Base-by-base conservation (phyloP, 805 yeast species). In the Metschnikowia aberdeeniae region DNA sequence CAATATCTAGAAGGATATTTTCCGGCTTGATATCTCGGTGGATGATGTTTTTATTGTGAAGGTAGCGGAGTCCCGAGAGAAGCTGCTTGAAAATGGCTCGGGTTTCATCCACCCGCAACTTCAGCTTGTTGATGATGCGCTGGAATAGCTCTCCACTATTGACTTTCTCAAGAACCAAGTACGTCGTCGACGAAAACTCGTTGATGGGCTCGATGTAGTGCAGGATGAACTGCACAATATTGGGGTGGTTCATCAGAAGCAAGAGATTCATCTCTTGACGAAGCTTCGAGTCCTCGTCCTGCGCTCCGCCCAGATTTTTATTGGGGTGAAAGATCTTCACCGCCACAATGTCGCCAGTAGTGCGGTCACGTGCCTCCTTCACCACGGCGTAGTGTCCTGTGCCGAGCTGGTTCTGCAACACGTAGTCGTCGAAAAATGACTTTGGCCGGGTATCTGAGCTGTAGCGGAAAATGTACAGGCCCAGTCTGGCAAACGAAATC, bases 311-410 rank as follows among this genome's bases (percentile, higher is more conserved):
- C 46, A 32, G 14, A 3, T 36, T 36, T 49, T 61, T 77, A 68
- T 50, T 67, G 2, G 84, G 82, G 53, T 80, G 82, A 62, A 86
- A 86, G 7, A 86, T 81, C 57, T 86, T 86, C 4, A 86, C 87
- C 0, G 92, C 93, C 39, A 80, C 85, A 2, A 74, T 63, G 40
- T 75, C 74, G 0, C 89, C 88, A 0, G 82, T 73, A 6, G 63
- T 61, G 52, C 81, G 76, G 50, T 78, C 73, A 6, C 70, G 68
- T 2, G 88, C 88, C 52, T 83, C 86, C 57, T 80, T 82, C 3
- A 86, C 93, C n/a, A 80, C 80, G 0, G 93, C 92, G 56, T 86
- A 86, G 62, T 86, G 92, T 0, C 93, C 93, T 4, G 84, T 66
- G 0, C 93, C 93, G 19, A 86, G 63, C 51, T 81, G 78, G 44